A percentile compares a stretch with the other conserved stretches of the same genome.
Conservation (phyloP, 2,329 filamentous ascomycete genomes). For the Phialophora tarda region DNA sequence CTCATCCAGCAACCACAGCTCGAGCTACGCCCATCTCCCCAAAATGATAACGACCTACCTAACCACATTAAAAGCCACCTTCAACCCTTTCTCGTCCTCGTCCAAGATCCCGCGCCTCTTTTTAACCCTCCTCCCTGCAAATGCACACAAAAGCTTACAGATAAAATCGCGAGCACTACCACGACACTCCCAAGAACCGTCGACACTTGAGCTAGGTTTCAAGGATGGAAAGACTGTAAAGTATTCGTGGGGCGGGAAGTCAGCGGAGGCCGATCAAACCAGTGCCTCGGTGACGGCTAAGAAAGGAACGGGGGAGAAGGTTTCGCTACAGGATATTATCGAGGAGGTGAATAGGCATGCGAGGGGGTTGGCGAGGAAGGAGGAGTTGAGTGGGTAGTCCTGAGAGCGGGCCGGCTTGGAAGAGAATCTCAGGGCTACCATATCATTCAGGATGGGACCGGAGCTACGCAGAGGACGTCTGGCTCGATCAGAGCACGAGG, state of each 20-base stretch:
- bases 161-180: conserved; percentile 79
- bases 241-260: conserved; percentile 51
- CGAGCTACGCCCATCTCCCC: background rate
- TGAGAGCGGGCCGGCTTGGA: background rate
- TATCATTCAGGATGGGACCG: background rate
- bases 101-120: conserved; percentile 86
- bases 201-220: conserved; percentile 78
- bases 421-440: background rate
- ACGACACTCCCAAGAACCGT: conserved; percentile 65
- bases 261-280: conserved; percentile 4
- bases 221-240: conserved; percentile 94
- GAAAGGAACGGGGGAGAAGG: conserved; percentile 72
- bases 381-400: conserved; percentile 67
- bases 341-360: conserved; percentile 92
- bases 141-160: conserved; percentile 74
- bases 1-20: background rate
- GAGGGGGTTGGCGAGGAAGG: conserved; percentile 77
- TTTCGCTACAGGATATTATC: conserved; percentile 83
- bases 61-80: conserved; percentile 80
- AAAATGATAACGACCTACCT: conserved; percentile 42
- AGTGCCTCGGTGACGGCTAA: conserved; percentile 59
- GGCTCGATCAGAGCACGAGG: too few relatives aligned
- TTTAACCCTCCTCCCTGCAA: conserved; percentile 80
- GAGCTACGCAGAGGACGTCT: background rate
- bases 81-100: conserved; percentile 86